Evolutionary conservation across 106 monocot genomes (phyloP).

Genomic region (Platanthera guangdongensis): DNA sequence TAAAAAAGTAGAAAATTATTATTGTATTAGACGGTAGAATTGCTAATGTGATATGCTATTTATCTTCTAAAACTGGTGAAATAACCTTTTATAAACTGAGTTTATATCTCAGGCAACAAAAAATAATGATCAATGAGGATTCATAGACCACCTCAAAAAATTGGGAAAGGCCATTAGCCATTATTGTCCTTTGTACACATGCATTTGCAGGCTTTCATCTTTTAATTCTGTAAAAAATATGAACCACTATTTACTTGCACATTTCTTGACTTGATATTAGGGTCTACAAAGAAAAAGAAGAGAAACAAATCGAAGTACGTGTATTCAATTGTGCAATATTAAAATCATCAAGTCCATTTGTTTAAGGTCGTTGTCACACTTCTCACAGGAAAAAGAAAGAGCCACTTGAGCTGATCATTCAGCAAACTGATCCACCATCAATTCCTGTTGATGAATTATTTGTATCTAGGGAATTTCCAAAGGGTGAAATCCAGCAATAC

Average conservation of each 20-base stretch:
- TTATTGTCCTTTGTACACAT: background rate
- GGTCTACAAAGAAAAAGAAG: constrained; percentile 12
- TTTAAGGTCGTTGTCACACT: background rate
- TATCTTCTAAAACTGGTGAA: too few relatives aligned
- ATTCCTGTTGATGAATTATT: constrained; percentile 91
- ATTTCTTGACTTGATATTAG: background rate
- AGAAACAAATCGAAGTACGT: constrained; percentile 10
- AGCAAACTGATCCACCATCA: constrained; percentile 88
- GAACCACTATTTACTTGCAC: background rate
- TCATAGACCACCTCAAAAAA: background rate
- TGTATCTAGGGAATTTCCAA: constrained; percentile 71
- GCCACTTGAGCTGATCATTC: constrained; percentile 40
- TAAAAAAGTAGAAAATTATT: background rate
- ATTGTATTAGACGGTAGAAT: too few relatives aligned
- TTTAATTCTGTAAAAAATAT: background rate
- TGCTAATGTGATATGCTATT: too few relatives aligned
- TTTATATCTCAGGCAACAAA: background rate
- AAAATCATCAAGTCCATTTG: background rate
- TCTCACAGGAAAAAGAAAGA: constrained; percentile 83
- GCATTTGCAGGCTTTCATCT: background rate
- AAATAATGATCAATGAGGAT: background rate
- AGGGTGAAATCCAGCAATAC: constrained; percentile 95
- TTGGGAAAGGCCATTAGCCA: background rate
- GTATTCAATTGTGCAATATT: background rate
- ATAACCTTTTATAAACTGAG: background rate